These are phyloP conservation scores for Plasmodium knowlesi DNA, from an alignment of 169 alveolate genomes.

Conservation along the genomic window DNA sequence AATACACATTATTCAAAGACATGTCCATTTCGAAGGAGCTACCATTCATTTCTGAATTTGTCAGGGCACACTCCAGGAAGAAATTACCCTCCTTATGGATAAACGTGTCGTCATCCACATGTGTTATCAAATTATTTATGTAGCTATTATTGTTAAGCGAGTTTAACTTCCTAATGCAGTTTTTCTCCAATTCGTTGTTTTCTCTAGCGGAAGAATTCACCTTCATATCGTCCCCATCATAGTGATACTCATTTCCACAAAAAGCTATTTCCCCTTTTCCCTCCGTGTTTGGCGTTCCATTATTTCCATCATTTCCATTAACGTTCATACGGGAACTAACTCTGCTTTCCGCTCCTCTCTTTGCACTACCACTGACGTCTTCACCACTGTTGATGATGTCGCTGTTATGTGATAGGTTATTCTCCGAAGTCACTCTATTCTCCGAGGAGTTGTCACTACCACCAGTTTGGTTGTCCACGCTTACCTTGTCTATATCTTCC, in stretches of 20 bases:
- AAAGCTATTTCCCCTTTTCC: constrained; percentile 15
- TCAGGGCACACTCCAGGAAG: constrained; percentile 51
- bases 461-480: not conserved
- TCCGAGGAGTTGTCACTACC: not conserved
- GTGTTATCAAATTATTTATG: constrained; percentile 64
- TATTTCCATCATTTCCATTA: not conserved
- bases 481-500: not conserved
- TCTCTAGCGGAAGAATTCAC: constrained; percentile 2
- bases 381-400: not conserved
- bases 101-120: constrained; percentile 71
- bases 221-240: constrained; percentile 33
- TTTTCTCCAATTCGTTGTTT: constrained; percentile 26
- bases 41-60: constrained; percentile 64
- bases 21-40: constrained; percentile 60
- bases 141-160: constrained; percentile 67
- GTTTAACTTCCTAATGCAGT: constrained; percentile 9
- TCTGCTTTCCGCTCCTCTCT: not conserved
- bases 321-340: not conserved
- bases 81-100: constrained; percentile 63
- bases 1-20: constrained; percentile 30
- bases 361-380: not conserved
- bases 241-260: constrained; percentile 8
- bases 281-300: constrained; percentile 3
- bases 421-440: not conserved
- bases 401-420: not conserved